Base-by-base conservation (phyloP, 768 basidiomycete genomes). In the Candolleomyces eurysporus region DNA sequence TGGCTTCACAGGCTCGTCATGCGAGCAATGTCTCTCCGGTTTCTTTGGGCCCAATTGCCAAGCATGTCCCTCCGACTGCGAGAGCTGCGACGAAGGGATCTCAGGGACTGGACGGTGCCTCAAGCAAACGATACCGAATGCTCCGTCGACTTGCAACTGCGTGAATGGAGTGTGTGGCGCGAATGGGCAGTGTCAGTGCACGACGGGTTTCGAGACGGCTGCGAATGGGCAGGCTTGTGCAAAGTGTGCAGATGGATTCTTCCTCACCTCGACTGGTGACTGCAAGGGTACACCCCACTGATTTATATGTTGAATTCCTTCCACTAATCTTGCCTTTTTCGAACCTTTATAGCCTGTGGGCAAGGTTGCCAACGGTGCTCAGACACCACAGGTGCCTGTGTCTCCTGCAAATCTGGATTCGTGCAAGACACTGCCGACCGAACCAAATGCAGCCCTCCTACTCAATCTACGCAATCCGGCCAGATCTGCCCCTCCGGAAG, bases 71-170 rank as follows among this genome's bases (percentile, higher is more conserved):
- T 72, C 78, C 0, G 85, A 83, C 5, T 95, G 94, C 72, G 67
- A 77, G 0, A 72, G 80, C 3, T 96, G 94, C 69, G 89, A 93
- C 64, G 86, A 91, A 17, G 93, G 94, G 5, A 86, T 91, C 46
- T 81, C 86, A 0, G 94, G 94, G 0, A 81, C 85, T 0, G 94
- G 94, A 0, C 78, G 78, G 48, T 96, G 94, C 70, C 79, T 91
- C 60, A 71, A 75, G 10, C 67, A 73, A 0, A 76, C 81, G 31
- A 75, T 84, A 31, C 69, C 73, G 40, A 84, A 87, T 64, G 75
- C 79, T 2, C 84, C 89, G 2, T 81, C 84, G 40, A 81, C 81
- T 2, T 96, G 94, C 73, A 89, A 92, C 67, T 96, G 94, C 68
- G 63, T 88, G 54, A 95, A 95, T 66, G 94, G 94, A 2, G 72